These are phyloP conservation scores for Ampelocalamus luodianensis DNA, from an alignment of 176 grass and related monocot species.

Conservation along the genomic window DNA sequence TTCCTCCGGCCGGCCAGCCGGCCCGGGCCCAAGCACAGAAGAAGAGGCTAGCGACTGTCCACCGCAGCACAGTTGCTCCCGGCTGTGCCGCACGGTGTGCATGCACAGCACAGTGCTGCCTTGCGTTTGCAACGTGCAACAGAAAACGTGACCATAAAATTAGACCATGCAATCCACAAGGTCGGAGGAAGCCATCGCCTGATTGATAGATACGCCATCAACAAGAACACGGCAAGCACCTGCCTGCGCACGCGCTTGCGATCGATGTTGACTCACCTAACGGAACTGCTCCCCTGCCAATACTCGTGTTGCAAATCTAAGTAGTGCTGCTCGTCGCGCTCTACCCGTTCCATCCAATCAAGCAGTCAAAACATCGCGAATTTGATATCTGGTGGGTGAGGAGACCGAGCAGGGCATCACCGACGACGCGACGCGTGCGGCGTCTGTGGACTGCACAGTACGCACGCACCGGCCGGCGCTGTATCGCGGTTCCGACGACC, in stretches of 20 bases:
- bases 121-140: not conserved
- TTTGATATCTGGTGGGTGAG: not conserved
- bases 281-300: not conserved
- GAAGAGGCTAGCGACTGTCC: not conserved
- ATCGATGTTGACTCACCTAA: conserved; percentile 20
- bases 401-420: conserved; percentile 14
- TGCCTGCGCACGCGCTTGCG: not conserved
- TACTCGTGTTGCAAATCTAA: conserved; percentile 15
- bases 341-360: conserved; percentile 8
- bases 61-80: not conserved
- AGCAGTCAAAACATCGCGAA: not conserved
- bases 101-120: not conserved
- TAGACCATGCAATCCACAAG: conserved; percentile 21
- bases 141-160: too few species aligned
- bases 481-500: not conserved
- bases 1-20: not conserved
- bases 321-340: conserved; percentile 1
- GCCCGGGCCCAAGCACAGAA: not conserved
- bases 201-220: not conserved
- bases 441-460: not conserved
- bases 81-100: not conserved
- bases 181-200: not conserved
- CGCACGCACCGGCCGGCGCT: not conserved
- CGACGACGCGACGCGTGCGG: conserved; percentile 7
- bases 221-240: conserved; percentile 22